Evolutionary conservation across 2,329 filamentous ascomycete species (phyloP), one percentile per base, ranked within the genome.

Genomic region (Ophiobolus disseminans): DNA sequence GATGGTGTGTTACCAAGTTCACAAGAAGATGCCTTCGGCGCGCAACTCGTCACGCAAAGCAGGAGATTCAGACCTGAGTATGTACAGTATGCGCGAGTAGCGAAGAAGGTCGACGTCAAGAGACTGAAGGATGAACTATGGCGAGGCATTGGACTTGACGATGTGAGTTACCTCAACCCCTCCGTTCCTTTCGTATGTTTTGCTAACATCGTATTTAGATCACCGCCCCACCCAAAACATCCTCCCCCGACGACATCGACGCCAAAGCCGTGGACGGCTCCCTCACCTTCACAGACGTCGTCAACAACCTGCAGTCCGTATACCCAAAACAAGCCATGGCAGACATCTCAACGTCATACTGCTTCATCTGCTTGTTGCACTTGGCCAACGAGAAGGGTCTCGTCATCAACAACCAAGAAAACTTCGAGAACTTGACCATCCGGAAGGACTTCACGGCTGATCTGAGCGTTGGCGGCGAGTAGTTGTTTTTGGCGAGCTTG

Each of bases 351-450:
- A 99, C 94, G 0, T 95, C 81, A 13, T 88, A 83, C 60, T 96
- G 94, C 72, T 99, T 97, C 76, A 99, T 99, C 56, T 95, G 90
- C 64, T 76, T 96, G 48, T 77, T 97, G 57, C 92, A 97, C 74
- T 72, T 97, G 64, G 92, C 92, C 50, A 97, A 97, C 74, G 92
- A 97, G 69, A 93, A 95, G 76, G 92, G 92, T 0, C 78, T 97
- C 30, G 80, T 88, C 19, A 88, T 97, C 54, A 82, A 88, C 58
- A 86, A 85, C 45, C 77, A 82, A 34, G 77, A 82, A 25, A 74
- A 70, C 8, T 79, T 78, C 55, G 72, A 74, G 41, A 78, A 83
- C 49, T 58, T 83, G 57, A 75, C 63, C 1, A 80, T 82, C 17
- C 63, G 74, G 40, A 75, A 71, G 49, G 80, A 83, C 54, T 75